Conservation (phyloP, 352 stramenopile species). For the Phytophthora hibernalis region DNA sequence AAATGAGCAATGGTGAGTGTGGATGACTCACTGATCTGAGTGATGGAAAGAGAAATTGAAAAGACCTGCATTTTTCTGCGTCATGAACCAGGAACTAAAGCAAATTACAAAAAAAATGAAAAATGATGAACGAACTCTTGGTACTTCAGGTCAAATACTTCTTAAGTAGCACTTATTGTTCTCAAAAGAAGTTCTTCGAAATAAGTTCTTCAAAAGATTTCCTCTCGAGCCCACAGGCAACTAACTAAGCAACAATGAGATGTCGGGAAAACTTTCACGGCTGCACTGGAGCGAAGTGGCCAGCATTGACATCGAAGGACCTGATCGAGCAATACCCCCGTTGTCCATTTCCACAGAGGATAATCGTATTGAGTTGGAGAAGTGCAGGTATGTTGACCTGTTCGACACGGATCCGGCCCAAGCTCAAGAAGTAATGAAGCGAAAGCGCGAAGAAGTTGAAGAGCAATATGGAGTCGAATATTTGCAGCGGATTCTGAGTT, state of each 20-base stretch:
- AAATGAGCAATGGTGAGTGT: background rate
- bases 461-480: slow-evolving; percentile 10
- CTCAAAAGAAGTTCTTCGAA: too few species aligned
- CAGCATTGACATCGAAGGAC: background rate
- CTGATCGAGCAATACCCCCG: background rate
- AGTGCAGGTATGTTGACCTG: slow-evolving; percentile 23
- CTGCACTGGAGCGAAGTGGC: background rate
- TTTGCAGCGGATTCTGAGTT: slow-evolving; percentile 8
- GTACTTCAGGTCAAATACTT: too few species aligned
- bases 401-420: slow-evolving; percentile 26
- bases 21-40: too few species aligned
- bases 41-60: too few species aligned
- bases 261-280: background rate
- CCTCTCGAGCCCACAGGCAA: background rate
- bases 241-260: background rate
- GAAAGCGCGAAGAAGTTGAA: slow-evolving; percentile 2
- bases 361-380: slow-evolving; percentile 7
- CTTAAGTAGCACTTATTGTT: too few species aligned
- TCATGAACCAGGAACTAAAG: too few species aligned
- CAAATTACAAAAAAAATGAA: too few species aligned
- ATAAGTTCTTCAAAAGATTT: too few species aligned
- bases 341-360: background rate
- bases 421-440: background rate
- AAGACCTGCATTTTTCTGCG: too few species aligned
- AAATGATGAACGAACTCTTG: too few species aligned